Conservation (phyloP, 2,329 filamentous ascomycete species). For the Monilinia aucupariae region DNA sequence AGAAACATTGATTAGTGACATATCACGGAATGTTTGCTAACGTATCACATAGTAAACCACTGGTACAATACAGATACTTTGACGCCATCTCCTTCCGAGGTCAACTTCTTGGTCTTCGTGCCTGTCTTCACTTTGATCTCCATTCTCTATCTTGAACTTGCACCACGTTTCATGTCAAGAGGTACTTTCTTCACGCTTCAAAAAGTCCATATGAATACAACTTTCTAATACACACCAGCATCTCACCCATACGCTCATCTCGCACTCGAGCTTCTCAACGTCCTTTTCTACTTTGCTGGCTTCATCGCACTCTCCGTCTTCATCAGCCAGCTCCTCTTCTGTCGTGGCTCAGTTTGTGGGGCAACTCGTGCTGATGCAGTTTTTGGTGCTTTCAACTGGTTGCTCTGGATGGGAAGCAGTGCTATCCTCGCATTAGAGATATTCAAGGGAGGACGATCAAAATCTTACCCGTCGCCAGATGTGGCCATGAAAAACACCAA, state of each 20-base stretch:
- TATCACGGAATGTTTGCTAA: slow-evolving; percentile 22
- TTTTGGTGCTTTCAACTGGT: slow-evolving; percentile 49
- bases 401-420: slow-evolving; percentile 48
- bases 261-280: slow-evolving; percentile 47
- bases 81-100: slow-evolving; percentile 48
- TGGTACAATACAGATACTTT: slow-evolving; percentile 55
- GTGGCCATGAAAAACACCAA: slow-evolving; percentile 28
- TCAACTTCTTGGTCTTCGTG: slow-evolving; percentile 54
- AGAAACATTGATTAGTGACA: not conserved
- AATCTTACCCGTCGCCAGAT: slow-evolving; percentile 30
- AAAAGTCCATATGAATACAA: not conserved
- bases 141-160: slow-evolving; percentile 48
- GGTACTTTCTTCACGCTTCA: slow-evolving; percentile 19
- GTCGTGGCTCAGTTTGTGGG: slow-evolving; percentile 51
- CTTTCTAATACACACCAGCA: slow-evolving; percentile 29
- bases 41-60: slow-evolving; percentile 45
- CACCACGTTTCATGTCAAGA: slow-evolving; percentile 39
- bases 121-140: slow-evolving; percentile 51
- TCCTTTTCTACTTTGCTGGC: slow-evolving; percentile 53
- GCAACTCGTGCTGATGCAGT: slow-evolving; percentile 51
- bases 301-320: slow-evolving; percentile 55
- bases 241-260: slow-evolving; percentile 47
- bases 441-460: slow-evolving; percentile 38
- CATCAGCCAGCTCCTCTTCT: slow-evolving; percentile 51
- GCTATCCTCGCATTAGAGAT: slow-evolving; percentile 44